Base-by-base conservation (phyloP, 2,329 filamentous ascomycete genomes). In the Colletotrichum sublineola region DNA sequence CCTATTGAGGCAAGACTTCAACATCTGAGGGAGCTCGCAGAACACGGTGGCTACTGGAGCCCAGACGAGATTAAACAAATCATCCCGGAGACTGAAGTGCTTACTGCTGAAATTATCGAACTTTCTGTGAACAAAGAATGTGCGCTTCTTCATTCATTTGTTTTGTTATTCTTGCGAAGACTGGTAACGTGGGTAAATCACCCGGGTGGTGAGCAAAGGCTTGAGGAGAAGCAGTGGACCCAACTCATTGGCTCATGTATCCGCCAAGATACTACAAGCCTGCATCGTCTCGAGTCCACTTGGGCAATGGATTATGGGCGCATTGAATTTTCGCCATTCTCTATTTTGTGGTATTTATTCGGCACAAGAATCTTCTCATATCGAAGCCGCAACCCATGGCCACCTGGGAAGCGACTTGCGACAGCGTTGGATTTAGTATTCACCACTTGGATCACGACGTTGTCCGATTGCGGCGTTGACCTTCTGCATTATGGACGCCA, bases 401-500 rank as follows among this genome's bases (percentile, higher is more conserved):
- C 24, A 24, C 24, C 24, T 24, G 24, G 24, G 24, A 24, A 24
- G 24, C 29, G 33, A 14, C 12, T 24, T 12, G 1, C 5, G 5
- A 4, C 1, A 24, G 14, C n/a, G 8, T 15, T 71, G 5, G 56
- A 46, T 12, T 52, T 58, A 6, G 42, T 24, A 3, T 9, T 68
- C 8, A 6, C 14, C 0, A 5, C 29, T 1, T 71, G 68, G 68
- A n/a, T 38, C 5, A 15, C 9, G 0, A 18, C n/a, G 0, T 15
- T 67, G 0, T 14, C 15, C 3, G 14, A 38, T 5, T 58, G 31
- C 15, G 31, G 75, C 5, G 53, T 79, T 0, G 74, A 80, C n/a
- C 42, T 80, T 15, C 2, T 73, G 0, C 36, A 42, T 1, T 80
- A 80, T 24, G 79, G 79, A 0, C 31, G 69, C 14, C 44, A 61